Percentiles rank a stretch among this genome's conserved stretches.
Evolutionary conservation across 805 yeast genomes (phyloP).

Genomic region (Starmerella potacharoeniae): DNA sequence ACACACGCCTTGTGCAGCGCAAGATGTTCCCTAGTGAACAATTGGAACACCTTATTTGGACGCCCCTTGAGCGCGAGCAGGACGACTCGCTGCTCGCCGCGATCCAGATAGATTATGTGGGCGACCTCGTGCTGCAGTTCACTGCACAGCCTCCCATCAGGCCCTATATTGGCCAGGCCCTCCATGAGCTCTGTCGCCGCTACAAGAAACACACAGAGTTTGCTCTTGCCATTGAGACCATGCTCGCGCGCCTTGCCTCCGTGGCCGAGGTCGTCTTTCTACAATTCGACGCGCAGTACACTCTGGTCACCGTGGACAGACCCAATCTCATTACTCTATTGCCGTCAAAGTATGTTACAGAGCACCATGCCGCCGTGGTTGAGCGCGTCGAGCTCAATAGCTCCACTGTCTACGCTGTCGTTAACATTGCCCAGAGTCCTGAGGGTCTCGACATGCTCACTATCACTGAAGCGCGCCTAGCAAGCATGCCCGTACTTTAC

Average conservation of each 20-base stretch:
- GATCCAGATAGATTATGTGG: slow-evolving; percentile 13
- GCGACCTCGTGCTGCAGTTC: slow-evolving; percentile 5
- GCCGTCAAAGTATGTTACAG: slow-evolving; percentile 17
- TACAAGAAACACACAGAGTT: background rate
- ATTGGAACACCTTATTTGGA: slow-evolving; percentile 1
- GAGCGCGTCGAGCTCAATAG: slow-evolving; percentile 9
- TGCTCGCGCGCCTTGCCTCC: slow-evolving; percentile 8
- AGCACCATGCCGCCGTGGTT: slow-evolving; percentile 11
- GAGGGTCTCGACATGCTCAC: slow-evolving; percentile 12
- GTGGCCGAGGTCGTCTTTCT: slow-evolving; percentile 8
- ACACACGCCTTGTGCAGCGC: slow-evolving; percentile 8
- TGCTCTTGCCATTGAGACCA: slow-evolving; percentile 10
- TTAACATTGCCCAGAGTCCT: slow-evolving; percentile 14
- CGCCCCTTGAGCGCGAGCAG: slow-evolving; percentile 2
- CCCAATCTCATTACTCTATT: slow-evolving; percentile 16
- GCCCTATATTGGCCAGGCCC: background rate
- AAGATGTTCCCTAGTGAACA: background rate
- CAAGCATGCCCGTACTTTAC: slow-evolving; percentile 7
- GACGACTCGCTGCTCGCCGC: slow-evolving; percentile 12
- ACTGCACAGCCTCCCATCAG: background rate
- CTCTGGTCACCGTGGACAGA: slow-evolving; percentile 6
- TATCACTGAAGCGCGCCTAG: slow-evolving; percentile 6
- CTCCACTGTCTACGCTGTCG: slow-evolving; percentile 12
- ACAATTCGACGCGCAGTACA: slow-evolving; percentile 15
- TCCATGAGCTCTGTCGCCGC: slow-evolving; percentile 3